These are phyloP conservation scores for Jasminum sambac DNA, from an alignment of 257 asterid genomes.

Conservation along the genomic window DNA sequence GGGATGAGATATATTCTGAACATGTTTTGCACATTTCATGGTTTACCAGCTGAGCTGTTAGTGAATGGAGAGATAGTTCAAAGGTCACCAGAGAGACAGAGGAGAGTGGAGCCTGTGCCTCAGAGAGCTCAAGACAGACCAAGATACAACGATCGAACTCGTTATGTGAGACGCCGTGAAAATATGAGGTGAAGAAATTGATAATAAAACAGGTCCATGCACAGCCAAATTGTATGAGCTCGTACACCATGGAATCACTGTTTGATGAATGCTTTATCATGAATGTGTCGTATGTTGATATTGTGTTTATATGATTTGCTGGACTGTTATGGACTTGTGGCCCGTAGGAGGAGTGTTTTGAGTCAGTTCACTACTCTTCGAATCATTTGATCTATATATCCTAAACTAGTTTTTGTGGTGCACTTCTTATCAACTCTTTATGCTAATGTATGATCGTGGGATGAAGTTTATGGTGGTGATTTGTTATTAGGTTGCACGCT, in stretches of 20 bases:
- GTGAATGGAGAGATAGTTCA: conserved; percentile 93
- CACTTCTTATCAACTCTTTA: neutral
- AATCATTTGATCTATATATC: neutral
- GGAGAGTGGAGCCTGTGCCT: conserved; percentile 94
- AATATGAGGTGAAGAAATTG: conserved; percentile 46
- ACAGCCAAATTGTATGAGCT: conserved; percentile 12
- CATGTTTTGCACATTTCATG: conserved; percentile 5
- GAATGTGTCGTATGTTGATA: conserved; percentile 12
- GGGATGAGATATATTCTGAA: neutral
- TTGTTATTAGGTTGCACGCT: neutral
- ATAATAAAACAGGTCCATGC: neutral
- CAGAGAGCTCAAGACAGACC: conserved; percentile 91
- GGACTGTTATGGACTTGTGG: conserved; percentile 14
- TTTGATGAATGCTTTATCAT: conserved; percentile 11
- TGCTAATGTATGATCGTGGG: neutral
- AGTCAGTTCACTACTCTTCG: neutral
- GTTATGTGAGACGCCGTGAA: conserved; percentile 79
- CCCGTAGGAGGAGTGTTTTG: neutral
- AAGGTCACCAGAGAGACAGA: conserved; percentile 93
- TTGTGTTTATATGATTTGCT: neutral
- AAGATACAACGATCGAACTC: conserved; percentile 86
- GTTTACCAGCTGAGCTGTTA: conserved; percentile 69
- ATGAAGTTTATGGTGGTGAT: neutral
- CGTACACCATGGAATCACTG: neutral
- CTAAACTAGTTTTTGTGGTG: neutral